These are phyloP conservation scores for Gastrodia elata DNA, from an alignment of 106 monocot species.

Conservation along the genomic window DNA sequence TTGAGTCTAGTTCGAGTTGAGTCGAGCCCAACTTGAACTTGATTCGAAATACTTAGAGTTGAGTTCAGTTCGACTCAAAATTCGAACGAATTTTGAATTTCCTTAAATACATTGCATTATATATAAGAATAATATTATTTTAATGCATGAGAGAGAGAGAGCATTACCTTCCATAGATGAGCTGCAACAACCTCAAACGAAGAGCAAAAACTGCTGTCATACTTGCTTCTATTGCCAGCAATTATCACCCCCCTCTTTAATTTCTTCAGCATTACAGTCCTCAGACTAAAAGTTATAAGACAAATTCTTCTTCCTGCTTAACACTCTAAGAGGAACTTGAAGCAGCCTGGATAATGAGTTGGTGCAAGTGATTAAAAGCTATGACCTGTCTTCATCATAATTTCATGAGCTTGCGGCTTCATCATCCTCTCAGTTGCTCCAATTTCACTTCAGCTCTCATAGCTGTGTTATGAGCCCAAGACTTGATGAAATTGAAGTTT, in stretches of 20 bases:
- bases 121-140: background rate
- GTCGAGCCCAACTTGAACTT: too few species aligned
- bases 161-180: constrained; percentile 40
- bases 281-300: constrained; percentile 27
- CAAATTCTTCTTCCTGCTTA: constrained; percentile 12
- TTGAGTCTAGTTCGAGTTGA: too few species aligned
- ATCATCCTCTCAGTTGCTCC: background rate
- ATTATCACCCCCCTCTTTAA: constrained; percentile 17
- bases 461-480: constrained; percentile 31
- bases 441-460: background rate
- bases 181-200: constrained; percentile 47
- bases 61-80: too few species aligned
- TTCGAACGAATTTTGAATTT: too few species aligned
- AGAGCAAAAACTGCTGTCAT: constrained; percentile 19
- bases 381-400: background rate
- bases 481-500: constrained; percentile 29
- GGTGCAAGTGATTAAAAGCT: constrained; percentile 36
- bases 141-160: constrained; percentile 15
- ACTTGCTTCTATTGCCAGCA: constrained; percentile 4
- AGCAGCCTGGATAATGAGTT: constrained; percentile 26
- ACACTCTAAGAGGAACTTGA: background rate
- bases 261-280: constrained; percentile 11
- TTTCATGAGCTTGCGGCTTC: background rate
- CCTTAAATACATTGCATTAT: too few species aligned
- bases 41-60: too few species aligned